These are phyloP conservation scores for Lachancea lanzarotensis DNA, from an alignment of 805 yeast species.

Conservation along the genomic window DNA sequence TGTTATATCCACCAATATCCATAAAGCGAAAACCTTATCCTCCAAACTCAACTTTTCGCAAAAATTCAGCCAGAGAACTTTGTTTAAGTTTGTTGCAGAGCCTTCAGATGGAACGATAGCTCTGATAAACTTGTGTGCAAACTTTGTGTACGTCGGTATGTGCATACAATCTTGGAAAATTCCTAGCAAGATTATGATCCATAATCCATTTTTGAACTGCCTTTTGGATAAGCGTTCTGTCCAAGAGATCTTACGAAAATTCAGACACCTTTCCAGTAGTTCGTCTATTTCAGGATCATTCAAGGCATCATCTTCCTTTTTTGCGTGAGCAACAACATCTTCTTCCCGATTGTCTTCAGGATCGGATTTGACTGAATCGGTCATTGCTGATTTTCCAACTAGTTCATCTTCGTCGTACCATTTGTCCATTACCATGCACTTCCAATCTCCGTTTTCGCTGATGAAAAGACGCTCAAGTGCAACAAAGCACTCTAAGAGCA, in stretches of 20 bases:
- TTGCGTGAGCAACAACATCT: background rate
- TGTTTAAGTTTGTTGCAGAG: slow-evolving; percentile 26
- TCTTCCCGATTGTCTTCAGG: slow-evolving; percentile 10
- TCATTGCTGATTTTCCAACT: slow-evolving; percentile 11
- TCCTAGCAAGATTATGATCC: slow-evolving; percentile 77
- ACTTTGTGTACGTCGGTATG: slow-evolving; percentile 23
- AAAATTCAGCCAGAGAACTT: slow-evolving; percentile 46
- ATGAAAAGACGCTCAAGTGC: slow-evolving; percentile 28
- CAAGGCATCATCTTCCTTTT: slow-evolving; percentile 15
- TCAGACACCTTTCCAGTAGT: slow-evolving; percentile 36
- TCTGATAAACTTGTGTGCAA: slow-evolving; percentile 45
- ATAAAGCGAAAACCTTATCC: slow-evolving; percentile 50
- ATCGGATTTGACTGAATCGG: slow-evolving; percentile 21
- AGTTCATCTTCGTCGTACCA: slow-evolving; percentile 21
- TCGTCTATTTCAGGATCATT: slow-evolving; percentile 4
- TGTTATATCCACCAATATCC: slow-evolving; percentile 57
- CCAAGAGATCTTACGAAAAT: slow-evolving; percentile 64
- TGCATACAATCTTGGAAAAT: slow-evolving; percentile 40
- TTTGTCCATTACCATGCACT: slow-evolving; percentile 23
- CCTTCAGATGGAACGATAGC: slow-evolving; percentile 42
- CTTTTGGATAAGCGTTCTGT: slow-evolving; percentile 68
- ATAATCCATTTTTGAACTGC: slow-evolving; percentile 73
- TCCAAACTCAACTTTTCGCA: slow-evolving; percentile 44
- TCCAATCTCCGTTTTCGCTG: slow-evolving; percentile 31
- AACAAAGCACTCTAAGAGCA: slow-evolving; percentile 26